These are phyloP conservation scores for Chamaenerion angustifolium DNA, from an alignment of 345 rosid genomes.

Conservation along the genomic window DNA sequence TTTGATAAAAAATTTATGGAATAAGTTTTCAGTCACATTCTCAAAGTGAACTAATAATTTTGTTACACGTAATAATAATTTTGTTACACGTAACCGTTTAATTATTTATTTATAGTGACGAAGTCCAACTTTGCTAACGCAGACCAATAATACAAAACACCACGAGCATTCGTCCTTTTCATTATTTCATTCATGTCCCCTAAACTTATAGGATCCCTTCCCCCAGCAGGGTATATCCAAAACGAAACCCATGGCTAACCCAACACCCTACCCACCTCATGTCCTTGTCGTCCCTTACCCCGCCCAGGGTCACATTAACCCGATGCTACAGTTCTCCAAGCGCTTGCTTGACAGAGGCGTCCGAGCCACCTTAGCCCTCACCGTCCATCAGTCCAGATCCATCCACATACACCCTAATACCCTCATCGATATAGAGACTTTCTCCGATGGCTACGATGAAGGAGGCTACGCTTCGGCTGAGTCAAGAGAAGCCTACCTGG, in stretches of 20 bases:
- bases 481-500: not conserved
- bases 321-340: conserved; percentile 26
- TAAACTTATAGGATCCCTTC: no score
- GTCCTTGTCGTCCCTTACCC: conserved; percentile 20
- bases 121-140: no score
- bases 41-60: no score
- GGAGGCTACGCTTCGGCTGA: conserved; percentile 10
- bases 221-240: no score
- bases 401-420: conserved; percentile 4
- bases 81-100: no score
- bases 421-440: conserved; percentile 13
- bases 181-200: no score
- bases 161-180: no score
- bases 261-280: conserved; percentile 9
- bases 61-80: no score
- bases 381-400: conserved; percentile 8
- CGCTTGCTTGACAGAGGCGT: conserved; percentile 19
- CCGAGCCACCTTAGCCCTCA: conserved; percentile 14
- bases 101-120: no score
- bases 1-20: no score
- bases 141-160: no score
- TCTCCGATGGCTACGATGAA: conserved; percentile 32
- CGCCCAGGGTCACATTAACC: conserved; percentile 26
- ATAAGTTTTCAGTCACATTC: no score
- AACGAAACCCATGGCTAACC: not conserved